Conservation (phyloP, 805 yeast species). For the Wickerhamiella occidentalis region DNA sequence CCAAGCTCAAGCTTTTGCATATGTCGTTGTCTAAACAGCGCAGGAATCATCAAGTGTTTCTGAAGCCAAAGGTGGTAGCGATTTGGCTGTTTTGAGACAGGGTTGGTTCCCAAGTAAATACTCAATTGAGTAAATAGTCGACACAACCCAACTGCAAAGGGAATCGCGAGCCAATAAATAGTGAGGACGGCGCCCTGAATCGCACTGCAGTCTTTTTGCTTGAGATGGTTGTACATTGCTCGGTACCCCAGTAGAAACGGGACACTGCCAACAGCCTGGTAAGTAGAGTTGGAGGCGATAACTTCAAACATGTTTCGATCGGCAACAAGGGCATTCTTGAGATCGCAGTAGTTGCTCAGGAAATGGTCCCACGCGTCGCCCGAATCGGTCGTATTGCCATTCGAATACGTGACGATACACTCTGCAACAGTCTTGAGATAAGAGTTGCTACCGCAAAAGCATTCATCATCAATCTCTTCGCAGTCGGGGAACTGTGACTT, state of each 20-base stretch:
- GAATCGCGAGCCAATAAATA: conserved; percentile 25
- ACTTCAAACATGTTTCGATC: conserved; percentile 15
- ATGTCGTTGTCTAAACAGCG: conserved; percentile 26
- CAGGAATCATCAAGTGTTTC: conserved; percentile 29
- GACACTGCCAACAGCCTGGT: conserved; percentile 11
- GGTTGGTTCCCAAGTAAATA: conserved; percentile 15
- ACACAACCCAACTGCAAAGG: conserved; percentile 12
- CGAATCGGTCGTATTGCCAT: conserved; percentile 17
- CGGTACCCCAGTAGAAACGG: conserved; percentile 16
- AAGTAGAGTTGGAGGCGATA: conserved; percentile 9
- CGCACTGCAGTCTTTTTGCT: conserved; percentile 24
- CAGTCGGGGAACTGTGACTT: conserved; percentile 17
- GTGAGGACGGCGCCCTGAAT: conserved; percentile 27
- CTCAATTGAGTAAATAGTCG: conserved; percentile 13
- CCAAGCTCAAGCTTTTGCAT: conserved; percentile 22
- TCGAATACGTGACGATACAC: conserved; percentile 24
- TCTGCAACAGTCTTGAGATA: conserved; percentile 26
- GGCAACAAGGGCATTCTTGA: conserved; percentile 14
- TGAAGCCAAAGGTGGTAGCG: conserved; percentile 12
- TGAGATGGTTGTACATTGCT: conserved; percentile 18
- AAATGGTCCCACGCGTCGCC: conserved; percentile 28
- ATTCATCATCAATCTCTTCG: conserved; percentile 20
- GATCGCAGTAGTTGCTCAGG: conserved; percentile 20
- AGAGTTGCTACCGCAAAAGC: conserved; percentile 23
- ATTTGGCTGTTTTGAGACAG: conserved; percentile 8